Conservation (phyloP, 805 yeast genomes). For the Kodamaea leandrae region DNA sequence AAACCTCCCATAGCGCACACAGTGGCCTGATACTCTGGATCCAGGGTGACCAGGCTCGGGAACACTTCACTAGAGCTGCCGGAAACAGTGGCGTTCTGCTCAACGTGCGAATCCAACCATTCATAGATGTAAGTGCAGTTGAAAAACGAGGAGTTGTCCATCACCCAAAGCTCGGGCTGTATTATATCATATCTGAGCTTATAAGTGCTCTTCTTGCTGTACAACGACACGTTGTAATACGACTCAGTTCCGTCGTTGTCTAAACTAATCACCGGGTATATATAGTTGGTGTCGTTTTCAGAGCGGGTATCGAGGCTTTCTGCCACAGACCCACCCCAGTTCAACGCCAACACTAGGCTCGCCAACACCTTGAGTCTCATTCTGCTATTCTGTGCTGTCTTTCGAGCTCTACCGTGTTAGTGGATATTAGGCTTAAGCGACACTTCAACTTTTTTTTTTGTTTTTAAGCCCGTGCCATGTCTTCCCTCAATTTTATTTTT, state of each 20-base stretch:
- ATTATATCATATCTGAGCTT: slow-evolving; percentile 29
- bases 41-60: slow-evolving; percentile 19
- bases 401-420: no score
- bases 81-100: not conserved
- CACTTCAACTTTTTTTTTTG: no score
- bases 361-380: no score
- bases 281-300: not conserved
- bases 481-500: no score
- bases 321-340: no score
- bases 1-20: slow-evolving; percentile 32
- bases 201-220: slow-evolving; percentile 12
- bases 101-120: slow-evolving; percentile 14
- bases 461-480: no score
- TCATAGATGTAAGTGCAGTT: slow-evolving; percentile 22
- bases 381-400: no score
- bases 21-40: slow-evolving; percentile 20
- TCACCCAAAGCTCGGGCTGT: slow-evolving; percentile 41
- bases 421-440: no score
- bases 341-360: no score
- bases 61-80: not conserved
- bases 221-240: slow-evolving; percentile 18
- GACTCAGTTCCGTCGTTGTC: slow-evolving; percentile 9
- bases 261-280: not conserved
- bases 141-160: slow-evolving; percentile 24
- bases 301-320: no score